These are phyloP conservation scores for Jaminaea rosea DNA, from an alignment of 1,284 basidiomycete genomes.

Conservation along the genomic window DNA sequence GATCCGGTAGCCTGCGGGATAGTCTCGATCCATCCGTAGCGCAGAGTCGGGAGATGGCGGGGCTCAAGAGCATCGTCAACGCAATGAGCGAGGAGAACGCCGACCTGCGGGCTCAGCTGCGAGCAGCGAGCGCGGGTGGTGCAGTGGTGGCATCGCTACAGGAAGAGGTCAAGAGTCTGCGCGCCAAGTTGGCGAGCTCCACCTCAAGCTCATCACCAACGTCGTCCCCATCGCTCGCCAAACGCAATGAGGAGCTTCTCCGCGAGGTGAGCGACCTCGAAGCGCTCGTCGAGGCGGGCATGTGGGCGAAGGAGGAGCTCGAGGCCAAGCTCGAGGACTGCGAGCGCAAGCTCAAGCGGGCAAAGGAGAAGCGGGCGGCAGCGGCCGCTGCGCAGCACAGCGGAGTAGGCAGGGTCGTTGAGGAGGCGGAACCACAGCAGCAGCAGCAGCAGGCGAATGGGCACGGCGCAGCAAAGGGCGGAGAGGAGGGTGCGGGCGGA, in stretches of 20 bases:
- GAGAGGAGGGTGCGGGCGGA: neutral
- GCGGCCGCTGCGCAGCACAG: slow-evolving; percentile 6
- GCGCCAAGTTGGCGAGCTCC: no score
- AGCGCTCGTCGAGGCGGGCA: slow-evolving; percentile 9
- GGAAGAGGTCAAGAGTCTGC: slow-evolving; percentile 2
- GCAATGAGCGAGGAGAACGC: slow-evolving; percentile 26
- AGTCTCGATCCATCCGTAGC: neutral
- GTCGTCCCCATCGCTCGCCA: no score
- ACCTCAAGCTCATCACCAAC: no score
- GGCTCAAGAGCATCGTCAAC: slow-evolving; percentile 5
- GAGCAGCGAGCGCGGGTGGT: neutral
- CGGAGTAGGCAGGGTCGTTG: slow-evolving; percentile 2
- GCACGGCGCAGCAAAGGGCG: neutral
- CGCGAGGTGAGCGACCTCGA: slow-evolving; percentile 12
- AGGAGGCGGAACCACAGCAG: slow-evolving; percentile 1
- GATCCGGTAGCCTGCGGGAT: neutral
- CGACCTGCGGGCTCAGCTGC: slow-evolving; percentile 18
- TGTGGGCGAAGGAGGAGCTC: slow-evolving; percentile 9
- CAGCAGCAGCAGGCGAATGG: slow-evolving; percentile 5
- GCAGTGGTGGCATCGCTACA: slow-evolving; percentile 8
- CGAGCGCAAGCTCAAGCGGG: slow-evolving; percentile 9
- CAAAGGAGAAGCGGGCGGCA: slow-evolving; percentile 1
- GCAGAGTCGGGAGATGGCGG: slow-evolving; percentile 11
- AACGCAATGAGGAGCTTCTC: slow-evolving; percentile 7
- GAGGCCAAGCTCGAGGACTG: slow-evolving; percentile 5